Conservation (phyloP, 129 eudicot species). For the Flaveria ramosissima region DNA sequence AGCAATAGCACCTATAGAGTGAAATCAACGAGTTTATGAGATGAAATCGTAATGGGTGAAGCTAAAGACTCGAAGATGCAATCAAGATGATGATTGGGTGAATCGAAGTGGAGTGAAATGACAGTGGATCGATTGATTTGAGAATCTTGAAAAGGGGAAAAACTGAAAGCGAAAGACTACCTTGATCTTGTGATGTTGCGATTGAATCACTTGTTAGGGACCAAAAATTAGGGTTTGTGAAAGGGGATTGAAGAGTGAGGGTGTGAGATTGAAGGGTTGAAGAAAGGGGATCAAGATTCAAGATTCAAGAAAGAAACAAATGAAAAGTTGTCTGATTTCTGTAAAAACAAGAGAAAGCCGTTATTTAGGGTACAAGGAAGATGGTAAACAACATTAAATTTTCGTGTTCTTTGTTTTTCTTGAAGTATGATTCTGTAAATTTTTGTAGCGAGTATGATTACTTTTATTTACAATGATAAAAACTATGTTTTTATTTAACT, state of each 20-base stretch:
- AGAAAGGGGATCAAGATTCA: slow-evolving; percentile 29
- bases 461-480: too few species aligned
- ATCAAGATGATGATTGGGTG: slow-evolving; percentile 6
- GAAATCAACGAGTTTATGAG: not conserved
- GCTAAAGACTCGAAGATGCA: not conserved
- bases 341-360: slow-evolving; percentile 21
- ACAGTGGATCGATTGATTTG: slow-evolving; percentile 21
- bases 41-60: slow-evolving; percentile 21
- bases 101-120: not conserved
- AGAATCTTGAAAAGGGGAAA: not conserved
- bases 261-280: slow-evolving; percentile 15
- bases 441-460: too few species aligned
- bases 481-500: too few species aligned
- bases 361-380: slow-evolving; percentile 30
- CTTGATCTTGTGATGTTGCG: slow-evolving; percentile 8
- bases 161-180: slow-evolving; percentile 31
- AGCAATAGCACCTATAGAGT: too few species aligned
- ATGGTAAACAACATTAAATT: slow-evolving; percentile 15
- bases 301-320: slow-evolving; percentile 37
- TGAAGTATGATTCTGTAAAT: not conserved
- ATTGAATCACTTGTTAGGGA: slow-evolving; percentile 15
- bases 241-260: slow-evolving; percentile 20
- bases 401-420: not conserved
- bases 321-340: slow-evolving; percentile 26
- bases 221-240: slow-evolving; percentile 30